A percentile compares a stretch with the other conserved stretches of the same genome.
phyloP scores from a whole-genome alignment of 306 rosid species.

The Cucurbita pepo region DNA sequence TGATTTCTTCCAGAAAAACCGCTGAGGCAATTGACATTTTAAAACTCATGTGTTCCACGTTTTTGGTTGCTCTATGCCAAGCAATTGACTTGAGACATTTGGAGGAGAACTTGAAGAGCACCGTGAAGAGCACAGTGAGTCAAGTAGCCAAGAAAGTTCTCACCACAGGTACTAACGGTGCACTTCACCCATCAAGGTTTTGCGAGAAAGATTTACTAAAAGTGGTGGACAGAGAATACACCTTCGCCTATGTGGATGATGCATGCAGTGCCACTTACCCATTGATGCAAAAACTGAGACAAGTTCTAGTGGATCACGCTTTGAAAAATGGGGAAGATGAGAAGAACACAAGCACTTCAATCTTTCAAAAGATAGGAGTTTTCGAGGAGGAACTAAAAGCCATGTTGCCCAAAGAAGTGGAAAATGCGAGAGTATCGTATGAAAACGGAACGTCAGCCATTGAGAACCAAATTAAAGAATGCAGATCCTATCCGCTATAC shows the following conservation, averaged over 20 bases:
- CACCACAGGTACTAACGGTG: constrained; percentile 53
- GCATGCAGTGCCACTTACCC: constrained; percentile 73
- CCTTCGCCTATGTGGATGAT: constrained; percentile 56
- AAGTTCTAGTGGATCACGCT: constrained; percentile 66
- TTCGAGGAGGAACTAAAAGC: constrained; percentile 59
- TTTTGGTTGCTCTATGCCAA: constrained; percentile 62
- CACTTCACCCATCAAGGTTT: constrained; percentile 70
- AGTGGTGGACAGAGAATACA: constrained; percentile 55
- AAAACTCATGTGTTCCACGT: constrained; percentile 75
- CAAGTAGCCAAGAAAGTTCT: constrained; percentile 63
- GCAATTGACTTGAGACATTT: constrained; percentile 78
- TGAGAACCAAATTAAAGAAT: constrained; percentile 47
- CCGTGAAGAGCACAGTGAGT: constrained; percentile 54
- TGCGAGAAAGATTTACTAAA: constrained; percentile 74
- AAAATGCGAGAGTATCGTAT: constrained; percentile 26
- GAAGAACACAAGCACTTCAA: constrained; percentile 43
- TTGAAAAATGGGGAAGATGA: constrained; percentile 37
- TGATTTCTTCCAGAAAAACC: constrained; percentile 73
- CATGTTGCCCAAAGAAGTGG: constrained; percentile 68
- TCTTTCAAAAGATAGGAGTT: constrained; percentile 60
- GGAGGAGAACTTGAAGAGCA: constrained; percentile 68
- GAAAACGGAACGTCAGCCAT: constrained; percentile 34
- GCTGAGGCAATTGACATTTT: constrained; percentile 58
- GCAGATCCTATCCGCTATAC: constrained; percentile 78
- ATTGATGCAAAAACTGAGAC: constrained; percentile 69